Base-by-base conservation (phyloP, 805 yeast species). In the Wickerhamomyces hampshirensis region DNA sequence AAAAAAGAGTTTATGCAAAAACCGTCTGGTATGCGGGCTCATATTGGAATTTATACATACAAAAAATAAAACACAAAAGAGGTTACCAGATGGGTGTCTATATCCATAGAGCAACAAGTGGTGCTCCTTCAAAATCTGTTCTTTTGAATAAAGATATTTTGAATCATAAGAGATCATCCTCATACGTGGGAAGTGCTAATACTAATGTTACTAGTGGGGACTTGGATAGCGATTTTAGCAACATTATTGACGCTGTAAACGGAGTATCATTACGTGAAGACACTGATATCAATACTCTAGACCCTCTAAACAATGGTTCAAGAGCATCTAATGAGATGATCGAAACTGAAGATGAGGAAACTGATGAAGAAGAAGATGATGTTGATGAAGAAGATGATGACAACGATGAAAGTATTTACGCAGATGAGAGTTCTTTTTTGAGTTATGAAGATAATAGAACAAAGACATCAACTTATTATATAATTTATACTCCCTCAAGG, bases 1-100 rank as follows among this genome's bases (percentile, higher is more conserved):
- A 66, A 13, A 68, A 65, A 45, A 55, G 79, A 28, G 69, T 71
- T 2, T 74, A 74, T 44, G 69, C 74, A 8, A 65, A 68, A 39
- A 66, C 76, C 0, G 58, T 72, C 23, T 74, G 79, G 77, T 74
- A 73, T 47, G 77, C 78, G n/a, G 80, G 80, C 0, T 72, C 79
- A 9, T 71, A 68, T 45, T 75, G 80, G 80, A 73, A 71, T 43
- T 51, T 75, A 7, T 75, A 75, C 48, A 56, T 73, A 23, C 80
- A 75, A 39, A 74, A 71, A 44, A 66, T 67, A 26, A 59, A 60
- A 16, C 55, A 59, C 30, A 65, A 65, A 38, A 59, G 64, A 37
- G 64, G 69, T 4, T 65, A 52, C 40, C 79, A 75, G 42, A 65
- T 75, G 50, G 80, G 80, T 6, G 79, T 75, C 7, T 75, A 75